phyloP scores from a whole-genome alignment of 2,329 filamentous ascomycete species.

The Sclerotiophoma versabilis region DNA sequence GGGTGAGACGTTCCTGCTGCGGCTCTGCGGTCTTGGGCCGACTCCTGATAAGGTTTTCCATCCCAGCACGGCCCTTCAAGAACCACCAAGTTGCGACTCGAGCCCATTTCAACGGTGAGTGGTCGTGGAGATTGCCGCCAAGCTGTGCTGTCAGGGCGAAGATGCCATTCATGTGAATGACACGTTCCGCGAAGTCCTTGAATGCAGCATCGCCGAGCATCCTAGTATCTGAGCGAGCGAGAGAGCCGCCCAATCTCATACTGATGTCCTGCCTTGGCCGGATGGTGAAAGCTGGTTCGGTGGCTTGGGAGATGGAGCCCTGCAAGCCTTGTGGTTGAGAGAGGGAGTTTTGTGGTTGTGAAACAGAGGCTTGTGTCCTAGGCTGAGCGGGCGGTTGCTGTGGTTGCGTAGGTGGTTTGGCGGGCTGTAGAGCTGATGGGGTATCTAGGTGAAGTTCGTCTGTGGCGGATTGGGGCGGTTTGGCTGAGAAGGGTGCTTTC shows the following conservation, averaged over 20 bases:
- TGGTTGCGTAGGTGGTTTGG: constrained; percentile 6
- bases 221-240: constrained; percentile 43
- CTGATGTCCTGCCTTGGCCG: constrained; percentile 29
- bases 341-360: not conserved
- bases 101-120: constrained; percentile 71
- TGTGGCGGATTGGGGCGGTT: constrained; percentile 1
- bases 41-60: constrained; percentile 75
- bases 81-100: constrained; percentile 90
- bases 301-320: constrained; percentile 11
- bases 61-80: constrained; percentile 75
- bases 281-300: constrained; percentile 19
- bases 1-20: constrained; percentile 63
- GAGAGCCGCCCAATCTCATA: constrained; percentile 16
- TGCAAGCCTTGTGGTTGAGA: not conserved
- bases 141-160: constrained; percentile 81
- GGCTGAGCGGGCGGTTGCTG: constrained; percentile 4
- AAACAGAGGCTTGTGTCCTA: constrained; percentile 12
- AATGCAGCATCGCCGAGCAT: constrained; percentile 60
- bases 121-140: constrained; percentile 69
- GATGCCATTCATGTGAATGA: constrained; percentile 75
- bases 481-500: constrained; percentile 24
- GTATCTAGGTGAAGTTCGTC: constrained; percentile 36
- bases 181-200: constrained; percentile 72
- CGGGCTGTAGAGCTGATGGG: constrained; percentile 4
- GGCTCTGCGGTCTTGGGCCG: constrained; percentile 62